Percentiles rank a stretch among this genome's conserved stretches.
phyloP scores from a whole-genome alignment of 257 asterid species.

The Datura wrightii region DNA sequence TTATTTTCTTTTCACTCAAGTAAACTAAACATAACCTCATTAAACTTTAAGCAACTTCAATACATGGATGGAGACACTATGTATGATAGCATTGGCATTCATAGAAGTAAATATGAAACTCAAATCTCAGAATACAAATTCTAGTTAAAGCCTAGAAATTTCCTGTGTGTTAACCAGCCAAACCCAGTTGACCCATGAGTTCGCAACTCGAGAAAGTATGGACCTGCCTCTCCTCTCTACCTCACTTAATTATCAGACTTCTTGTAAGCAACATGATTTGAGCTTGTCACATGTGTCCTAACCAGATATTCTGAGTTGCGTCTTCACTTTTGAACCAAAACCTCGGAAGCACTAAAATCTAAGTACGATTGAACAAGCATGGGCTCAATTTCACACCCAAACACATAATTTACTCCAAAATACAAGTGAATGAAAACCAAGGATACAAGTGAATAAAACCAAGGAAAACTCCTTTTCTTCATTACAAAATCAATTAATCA shows the following conservation, averaged over 20 bases:
- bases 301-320: background rate
- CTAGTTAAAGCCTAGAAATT: background rate
- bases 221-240: background rate
- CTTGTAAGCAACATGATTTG: background rate
- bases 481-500: background rate
- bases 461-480: background rate
- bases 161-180: background rate
- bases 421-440: background rate
- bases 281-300: background rate
- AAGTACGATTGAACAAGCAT: background rate
- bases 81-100: background rate
- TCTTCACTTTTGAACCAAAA: background rate
- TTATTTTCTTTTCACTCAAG: background rate
- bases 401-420: constrained; percentile 8
- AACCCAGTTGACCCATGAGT: background rate
- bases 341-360: background rate
- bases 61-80: background rate
- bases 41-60: background rate
- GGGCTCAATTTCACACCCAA: constrained; percentile 18
- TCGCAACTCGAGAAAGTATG: background rate
- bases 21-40: background rate
- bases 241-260: background rate
- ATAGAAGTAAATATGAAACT: background rate
- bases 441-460: background rate
- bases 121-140: constrained; percentile 4